Base-by-base conservation (phyloP, 345 rosid genomes). In the Stellera chamaejasme region DNA sequence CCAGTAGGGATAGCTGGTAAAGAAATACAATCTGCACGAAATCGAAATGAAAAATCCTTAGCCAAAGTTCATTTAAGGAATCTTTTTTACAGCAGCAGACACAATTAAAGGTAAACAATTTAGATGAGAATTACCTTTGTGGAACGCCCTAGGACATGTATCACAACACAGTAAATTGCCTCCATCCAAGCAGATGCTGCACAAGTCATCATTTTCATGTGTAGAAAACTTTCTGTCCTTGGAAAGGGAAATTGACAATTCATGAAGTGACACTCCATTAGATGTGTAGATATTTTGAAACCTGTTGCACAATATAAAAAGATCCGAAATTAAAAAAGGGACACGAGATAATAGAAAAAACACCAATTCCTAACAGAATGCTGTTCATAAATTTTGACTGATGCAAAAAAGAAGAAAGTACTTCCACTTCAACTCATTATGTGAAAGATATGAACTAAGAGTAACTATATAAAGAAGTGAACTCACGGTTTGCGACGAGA, bases 181-280 rank as follows among this genome's bases (percentile, higher is more conserved):
- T 46, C 94, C 97, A 71, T 84, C 97, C 67, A 63, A 61, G 71
- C 97, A 93, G 52, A 93, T 67, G 66, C 77, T 77, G 65, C 99
- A 93, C 41, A 87, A 82, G 49, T 89, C 97, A 71, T 93, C 99
- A 77, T 81, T 89, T 57, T 89, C 94, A 16, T 44, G 64, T 45
- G 72, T 28, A 43, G 93, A 74, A 45, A 84, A 71, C 70, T 66
- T 78, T 65, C 76, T 71, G 45, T 59, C 71, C 74, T 72, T 89
- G 52, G 82, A 71, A 48, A 87, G 61, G 63, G 76, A 76, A 65
- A 93, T 51, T 41, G 99, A 76, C 65, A 84, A 71, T 70, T 93
- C 99, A 76, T 89, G 99, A 48, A 93, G 96, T 67, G 99, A 89
- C 15, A 93, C 99, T 7, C 99, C 99, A 73, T 93, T 93, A 50